Evolutionary conservation across 768 basidiomycete genomes (phyloP).

Genomic region (Gymnopilus junonius): DNA sequence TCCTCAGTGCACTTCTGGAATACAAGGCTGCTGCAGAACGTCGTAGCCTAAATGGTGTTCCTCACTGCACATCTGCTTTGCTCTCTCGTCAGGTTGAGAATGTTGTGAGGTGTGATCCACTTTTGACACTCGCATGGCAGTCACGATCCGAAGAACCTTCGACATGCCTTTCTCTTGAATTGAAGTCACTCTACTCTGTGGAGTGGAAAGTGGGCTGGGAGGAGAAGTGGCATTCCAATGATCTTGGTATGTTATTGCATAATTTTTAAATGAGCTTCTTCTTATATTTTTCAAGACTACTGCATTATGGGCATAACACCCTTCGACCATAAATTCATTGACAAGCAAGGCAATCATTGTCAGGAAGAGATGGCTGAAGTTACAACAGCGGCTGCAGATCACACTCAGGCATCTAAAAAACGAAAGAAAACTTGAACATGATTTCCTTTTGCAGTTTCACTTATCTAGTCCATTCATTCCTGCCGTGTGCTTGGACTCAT

Average conservation of each 20-base stretch:
- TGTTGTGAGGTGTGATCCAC: not conserved
- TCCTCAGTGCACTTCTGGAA: not conserved
- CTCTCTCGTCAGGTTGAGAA: not conserved
- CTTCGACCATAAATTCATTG: not conserved
- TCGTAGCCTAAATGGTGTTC: not conserved
- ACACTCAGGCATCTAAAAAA: not conserved
- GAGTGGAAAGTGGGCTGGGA: not conserved
- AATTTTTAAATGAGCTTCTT: not conserved
- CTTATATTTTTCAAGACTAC: not conserved
- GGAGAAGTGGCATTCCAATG: not conserved
- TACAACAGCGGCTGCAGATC: not conserved
- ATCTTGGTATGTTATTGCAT: not conserved
- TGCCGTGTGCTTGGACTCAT: too few relatives aligned
- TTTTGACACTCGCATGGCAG: not conserved
- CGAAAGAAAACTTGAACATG: not conserved
- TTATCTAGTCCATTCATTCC: too few relatives aligned
- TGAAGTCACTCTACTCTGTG: not conserved
- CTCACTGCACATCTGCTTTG: not conserved
- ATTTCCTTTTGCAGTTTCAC: not conserved
- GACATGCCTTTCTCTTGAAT: not conserved
- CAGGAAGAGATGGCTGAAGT: not conserved
- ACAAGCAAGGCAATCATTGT: not conserved
- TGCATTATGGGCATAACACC: not conserved
- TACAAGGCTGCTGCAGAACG: not conserved
- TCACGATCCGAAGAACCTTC: not conserved